Conservation (phyloP, 352 stramenopile species). For the Thraustotheca clavata region DNA sequence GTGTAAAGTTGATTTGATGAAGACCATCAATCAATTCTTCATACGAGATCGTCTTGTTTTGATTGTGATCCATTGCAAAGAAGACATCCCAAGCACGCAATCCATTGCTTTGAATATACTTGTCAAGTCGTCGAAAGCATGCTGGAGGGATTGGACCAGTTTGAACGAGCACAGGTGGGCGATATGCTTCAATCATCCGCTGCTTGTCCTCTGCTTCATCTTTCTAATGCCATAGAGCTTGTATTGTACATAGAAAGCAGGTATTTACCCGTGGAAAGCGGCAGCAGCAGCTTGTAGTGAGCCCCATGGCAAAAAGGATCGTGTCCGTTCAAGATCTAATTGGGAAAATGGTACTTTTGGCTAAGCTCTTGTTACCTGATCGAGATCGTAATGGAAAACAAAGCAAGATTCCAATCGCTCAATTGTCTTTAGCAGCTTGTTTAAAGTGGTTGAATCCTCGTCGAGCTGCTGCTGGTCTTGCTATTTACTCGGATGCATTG, state of each 20-base stretch:
- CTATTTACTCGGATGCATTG: not conserved
- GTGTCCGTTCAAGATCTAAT: not conserved
- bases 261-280: not conserved
- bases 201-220: not conserved
- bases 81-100: conserved; percentile 42
- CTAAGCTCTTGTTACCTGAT: conserved; percentile 1
- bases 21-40: conserved; percentile 43
- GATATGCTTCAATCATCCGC: not conserved
- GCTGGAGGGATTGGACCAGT: conserved; percentile 27
- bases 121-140: conserved; percentile 44
- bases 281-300: not conserved
- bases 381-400: not conserved
- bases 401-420: not conserved
- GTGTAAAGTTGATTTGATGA: conserved; percentile 38
- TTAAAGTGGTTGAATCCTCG: conserved; percentile 14
- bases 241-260: not conserved
- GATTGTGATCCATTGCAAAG: conserved; percentile 37
- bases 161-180: not conserved
- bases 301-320: conserved; percentile 3
- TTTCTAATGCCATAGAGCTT: not conserved
- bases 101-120: conserved; percentile 40
- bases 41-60: conserved; percentile 29
- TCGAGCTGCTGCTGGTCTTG: not conserved
- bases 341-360: not conserved
- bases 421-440: not conserved